phyloP scores from a whole-genome alignment of 345 rosid genomes.

The Microcos paniculata region DNA sequence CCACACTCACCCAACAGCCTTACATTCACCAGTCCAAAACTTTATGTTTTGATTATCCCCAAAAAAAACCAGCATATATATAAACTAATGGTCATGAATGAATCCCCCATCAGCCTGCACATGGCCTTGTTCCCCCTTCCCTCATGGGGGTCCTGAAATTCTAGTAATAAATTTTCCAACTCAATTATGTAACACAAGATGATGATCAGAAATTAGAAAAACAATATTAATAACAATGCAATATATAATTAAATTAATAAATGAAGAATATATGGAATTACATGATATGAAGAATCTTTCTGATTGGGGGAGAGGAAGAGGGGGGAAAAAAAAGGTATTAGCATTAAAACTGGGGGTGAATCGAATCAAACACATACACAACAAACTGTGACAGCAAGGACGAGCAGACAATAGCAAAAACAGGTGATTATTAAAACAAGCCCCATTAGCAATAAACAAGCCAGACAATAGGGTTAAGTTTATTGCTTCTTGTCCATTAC shows the following conservation, averaged over 20 bases:
- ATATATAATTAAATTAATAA: not conserved
- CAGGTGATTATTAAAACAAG: constrained; percentile 27
- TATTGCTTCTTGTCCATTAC: constrained; percentile 49
- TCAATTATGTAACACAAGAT: not conserved
- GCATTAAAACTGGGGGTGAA: constrained; percentile 29
- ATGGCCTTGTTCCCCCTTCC: constrained; percentile 58
- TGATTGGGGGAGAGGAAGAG: not conserved
- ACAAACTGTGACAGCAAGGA: constrained; percentile 33
- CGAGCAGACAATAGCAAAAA: constrained; percentile 25
- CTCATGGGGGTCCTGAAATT: constrained; percentile 15
- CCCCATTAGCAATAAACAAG: constrained; percentile 42
- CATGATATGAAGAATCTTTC: constrained; percentile 34
- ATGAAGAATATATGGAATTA: not conserved
- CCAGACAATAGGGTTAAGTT: constrained; percentile 37
- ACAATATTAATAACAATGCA: not conserved
- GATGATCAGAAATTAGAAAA: not conserved
- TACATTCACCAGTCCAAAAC: not conserved
- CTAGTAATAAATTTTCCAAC: constrained; percentile 1
- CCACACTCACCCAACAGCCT: not conserved
- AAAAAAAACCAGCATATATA: not conserved
- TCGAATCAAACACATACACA: constrained; percentile 23
- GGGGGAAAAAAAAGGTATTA: not conserved
- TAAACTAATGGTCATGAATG: constrained; percentile 34
- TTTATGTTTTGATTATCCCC: constrained; percentile 9
- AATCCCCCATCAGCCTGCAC: constrained; percentile 49